Percentiles rank a stretch among this genome's conserved stretches.
These are phyloP conservation scores for Erysimum cheiranthoides DNA, from an alignment of 345 rosid genomes.

Conservation along the genomic window DNA sequence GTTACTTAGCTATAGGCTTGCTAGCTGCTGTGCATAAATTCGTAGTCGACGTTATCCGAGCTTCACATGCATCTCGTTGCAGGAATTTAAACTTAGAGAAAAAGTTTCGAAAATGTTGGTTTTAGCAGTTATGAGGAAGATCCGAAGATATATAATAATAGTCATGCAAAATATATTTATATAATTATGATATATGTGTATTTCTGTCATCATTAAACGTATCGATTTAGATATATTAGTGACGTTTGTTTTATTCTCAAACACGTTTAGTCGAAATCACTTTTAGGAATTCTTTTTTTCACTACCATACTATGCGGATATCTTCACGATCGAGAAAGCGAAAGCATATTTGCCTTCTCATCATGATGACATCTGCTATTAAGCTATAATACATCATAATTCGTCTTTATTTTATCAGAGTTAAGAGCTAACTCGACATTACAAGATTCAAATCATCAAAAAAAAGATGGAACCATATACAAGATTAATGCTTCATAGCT, in stretches of 20 bases:
- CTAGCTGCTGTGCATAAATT: neutral
- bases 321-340: slow-evolving; percentile 35
- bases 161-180: too few relatives aligned
- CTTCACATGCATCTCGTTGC: neutral
- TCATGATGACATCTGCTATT: slow-evolving; percentile 12
- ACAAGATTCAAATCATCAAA: neutral
- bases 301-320: slow-evolving; percentile 3
- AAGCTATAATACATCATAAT: neutral
- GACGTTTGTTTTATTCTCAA: slow-evolving; percentile 11
- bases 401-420: neutral
- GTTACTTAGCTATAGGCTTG: neutral
- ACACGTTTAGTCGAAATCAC: slow-evolving; percentile 10
- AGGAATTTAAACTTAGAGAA: neutral
- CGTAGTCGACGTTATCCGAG: neutral
- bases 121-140: neutral
- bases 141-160: neutral
- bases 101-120: slow-evolving; percentile 2
- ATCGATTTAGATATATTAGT: neutral
- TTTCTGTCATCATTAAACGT: slow-evolving; percentile 14
- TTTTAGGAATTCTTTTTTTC: slow-evolving; percentile 2
- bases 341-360: slow-evolving; percentile 19
- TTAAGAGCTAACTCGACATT: too few relatives aligned
- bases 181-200: neutral
- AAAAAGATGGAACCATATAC: neutral
- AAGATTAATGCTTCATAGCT: neutral